These are phyloP conservation scores for Diatrype stigma DNA, from an alignment of 2,329 filamentous ascomycete genomes.

Conservation along the genomic window DNA sequence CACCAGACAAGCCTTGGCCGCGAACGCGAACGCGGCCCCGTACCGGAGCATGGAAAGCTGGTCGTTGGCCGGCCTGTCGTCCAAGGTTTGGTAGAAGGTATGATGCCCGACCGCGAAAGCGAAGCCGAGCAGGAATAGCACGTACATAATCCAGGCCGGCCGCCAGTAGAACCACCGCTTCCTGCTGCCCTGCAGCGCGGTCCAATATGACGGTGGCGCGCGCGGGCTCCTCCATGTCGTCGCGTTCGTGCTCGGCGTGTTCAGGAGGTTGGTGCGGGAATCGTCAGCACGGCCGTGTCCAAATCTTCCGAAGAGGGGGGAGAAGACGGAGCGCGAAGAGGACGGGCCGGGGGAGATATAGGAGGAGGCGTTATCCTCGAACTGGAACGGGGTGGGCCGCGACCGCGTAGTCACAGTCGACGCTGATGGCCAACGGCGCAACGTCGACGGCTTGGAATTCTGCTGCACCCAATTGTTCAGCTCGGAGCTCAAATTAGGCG, in stretches of 20 bases:
- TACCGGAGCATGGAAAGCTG: constrained; percentile 36
- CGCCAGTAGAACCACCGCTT: constrained; percentile 32
- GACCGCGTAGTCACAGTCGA: constrained; percentile 3
- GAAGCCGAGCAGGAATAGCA: constrained; percentile 32
- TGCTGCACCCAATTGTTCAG: not conserved
- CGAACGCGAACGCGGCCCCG: constrained; percentile 35
- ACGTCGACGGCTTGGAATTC: constrained; percentile 1
- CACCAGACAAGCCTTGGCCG: constrained; percentile 34
- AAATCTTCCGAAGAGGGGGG: constrained; percentile 7
- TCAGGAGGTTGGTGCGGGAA: constrained; percentile 13
- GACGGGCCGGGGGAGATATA: constrained; percentile 9
- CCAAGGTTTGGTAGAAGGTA: constrained; percentile 30
- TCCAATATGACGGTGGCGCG: constrained; percentile 15
- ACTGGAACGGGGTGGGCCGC: constrained; percentile 13
- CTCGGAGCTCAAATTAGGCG: not conserved
- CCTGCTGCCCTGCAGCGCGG: constrained; percentile 1
- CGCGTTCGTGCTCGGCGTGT: constrained; percentile 9
- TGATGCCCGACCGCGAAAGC: constrained; percentile 34
- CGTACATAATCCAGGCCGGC: constrained; percentile 32
- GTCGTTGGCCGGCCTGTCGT: constrained; percentile 28
- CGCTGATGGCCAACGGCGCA: constrained; percentile 1
- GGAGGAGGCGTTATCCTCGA: constrained; percentile 10
- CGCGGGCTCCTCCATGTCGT: constrained; percentile 14
- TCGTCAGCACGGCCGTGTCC: constrained; percentile 12
- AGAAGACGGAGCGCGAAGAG: constrained; percentile 9